Base-by-base conservation (phyloP, 2,329 filamentous ascomycete genomes). In the Fusarium duplospermum region DNA sequence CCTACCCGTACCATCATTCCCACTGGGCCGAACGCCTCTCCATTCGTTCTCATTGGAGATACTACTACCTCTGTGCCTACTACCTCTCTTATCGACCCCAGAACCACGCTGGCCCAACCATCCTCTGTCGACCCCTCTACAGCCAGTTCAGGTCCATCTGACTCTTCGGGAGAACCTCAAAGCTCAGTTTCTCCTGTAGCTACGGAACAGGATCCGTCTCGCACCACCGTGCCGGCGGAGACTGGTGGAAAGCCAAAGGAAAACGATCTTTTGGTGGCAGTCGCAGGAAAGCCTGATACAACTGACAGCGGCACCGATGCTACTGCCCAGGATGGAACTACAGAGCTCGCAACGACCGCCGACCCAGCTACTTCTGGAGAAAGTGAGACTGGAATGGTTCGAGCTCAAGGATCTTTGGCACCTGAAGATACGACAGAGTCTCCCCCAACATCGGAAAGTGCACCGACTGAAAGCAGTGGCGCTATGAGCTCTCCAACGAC, bases 1-100 rank as follows among this genome's bases (percentile, higher is more conserved):
- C 64, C 68, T 7, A 68, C 70, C 6, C 60, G 58, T 9, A 73
- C 67, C 2, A n/a, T 75, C 47, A 40, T 74, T 27, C 76, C 76
- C 4, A 77, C 76, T 22, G 70, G 67, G 5, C 58, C 68, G 20
- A 66, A 64, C 11, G 70, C 68, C 57, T 42, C 57, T 27, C 57
- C 38, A 11, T 40, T 60, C 18, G 57, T 60, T 6, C 29, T 60
- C 20, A 11, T 60, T 29, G 57, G 57, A 22, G 57, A 36, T 18
- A 38, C 18, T 7, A 13, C 38, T 18, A 22, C 57, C 18, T 60
- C 57, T 13, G 5, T 27, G 11, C 6, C 27, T 31, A 60, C 57
- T 8, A 31, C 27, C 35, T 60, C 57, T 14, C 57, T 22, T 6
- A 6, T 16, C 13, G 24, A 45, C 20, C 27, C 11, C 6, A 6